Evolutionary conservation across 2,329 filamentous ascomycete species (phyloP).

Genomic region (Paraphaeosphaeria minitans): DNA sequence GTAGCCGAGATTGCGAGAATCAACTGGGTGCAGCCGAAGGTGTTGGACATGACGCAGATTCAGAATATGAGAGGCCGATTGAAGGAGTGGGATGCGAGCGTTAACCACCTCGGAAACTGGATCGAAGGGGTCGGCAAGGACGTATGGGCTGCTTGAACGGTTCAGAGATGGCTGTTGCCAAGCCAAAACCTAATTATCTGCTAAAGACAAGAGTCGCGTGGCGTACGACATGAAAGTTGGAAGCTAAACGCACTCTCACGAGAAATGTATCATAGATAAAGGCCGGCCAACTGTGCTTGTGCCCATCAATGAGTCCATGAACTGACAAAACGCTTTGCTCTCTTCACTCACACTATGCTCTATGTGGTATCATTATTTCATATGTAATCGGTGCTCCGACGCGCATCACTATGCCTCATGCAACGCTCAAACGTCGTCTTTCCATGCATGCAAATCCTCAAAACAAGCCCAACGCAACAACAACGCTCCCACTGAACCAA

Average conservation of each 20-base stretch:
- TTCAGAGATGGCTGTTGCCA: not conserved
- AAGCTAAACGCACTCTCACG: not conserved
- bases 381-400: not conserved
- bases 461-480: conserved; percentile 35
- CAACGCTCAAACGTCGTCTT: not conserved
- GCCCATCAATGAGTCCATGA: conserved; percentile 9
- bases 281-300: conserved; percentile 1
- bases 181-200: not conserved
- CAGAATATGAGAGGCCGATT: conserved; percentile 86
- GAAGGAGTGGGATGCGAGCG: conserved; percentile 93
- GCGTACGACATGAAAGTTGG: not conserved
- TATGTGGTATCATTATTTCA: not conserved
- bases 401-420: not conserved
- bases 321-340: not conserved
- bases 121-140: conserved; percentile 93
- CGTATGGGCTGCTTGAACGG: conserved; percentile 77
- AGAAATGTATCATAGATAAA: conserved; percentile 8
- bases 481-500: conserved; percentile 68
- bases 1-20: conserved; percentile 93
- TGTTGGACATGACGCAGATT: conserved; percentile 94
- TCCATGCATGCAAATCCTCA: not conserved
- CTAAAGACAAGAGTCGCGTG: not conserved
- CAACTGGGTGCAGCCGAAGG: conserved; percentile 98
- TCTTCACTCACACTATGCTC: not conserved
- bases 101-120: conserved; percentile 96